These are phyloP conservation scores for Schizochytrium sp. DNA, from an alignment of 108 stramenopile genomes.

Conservation along the genomic window DNA sequence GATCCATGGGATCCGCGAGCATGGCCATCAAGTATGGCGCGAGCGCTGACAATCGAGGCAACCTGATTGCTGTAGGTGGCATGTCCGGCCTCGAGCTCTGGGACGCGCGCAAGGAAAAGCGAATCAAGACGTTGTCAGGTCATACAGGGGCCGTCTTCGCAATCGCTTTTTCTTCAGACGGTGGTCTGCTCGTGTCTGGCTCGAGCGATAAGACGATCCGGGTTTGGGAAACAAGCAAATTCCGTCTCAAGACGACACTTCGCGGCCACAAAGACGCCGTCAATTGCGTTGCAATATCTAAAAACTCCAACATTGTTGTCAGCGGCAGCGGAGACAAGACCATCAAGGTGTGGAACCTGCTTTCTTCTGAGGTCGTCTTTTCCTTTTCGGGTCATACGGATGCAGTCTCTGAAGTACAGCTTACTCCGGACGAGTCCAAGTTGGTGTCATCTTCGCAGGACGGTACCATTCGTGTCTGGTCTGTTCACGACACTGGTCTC, in stretches of 20 bases:
- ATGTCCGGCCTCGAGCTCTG: background rate
- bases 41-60: background rate
- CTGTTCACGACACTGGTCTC: background rate
- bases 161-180: background rate
- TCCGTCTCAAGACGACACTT: background rate
- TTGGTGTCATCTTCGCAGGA: background rate
- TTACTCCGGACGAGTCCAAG: background rate
- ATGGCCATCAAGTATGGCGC: background rate
- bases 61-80: background rate
- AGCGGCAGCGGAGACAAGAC: background rate
- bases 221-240: background rate
- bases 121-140: background rate
- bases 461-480: background rate
- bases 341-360: background rate
- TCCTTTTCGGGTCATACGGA: background rate
- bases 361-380: background rate
- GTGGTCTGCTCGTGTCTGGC: background rate
- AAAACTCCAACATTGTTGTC: background rate
- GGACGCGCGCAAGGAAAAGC: background rate
- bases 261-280: background rate
- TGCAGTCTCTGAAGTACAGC: background rate
- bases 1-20: background rate
- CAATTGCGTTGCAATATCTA: background rate
- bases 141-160: background rate
- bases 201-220: background rate